A percentile compares a stretch with the other conserved stretches of the same genome.
These are phyloP conservation scores for Physcomitrium patens DNA, from an alignment of 225 moss, liverwort and hornwort species.

Conservation along the genomic window DNA sequence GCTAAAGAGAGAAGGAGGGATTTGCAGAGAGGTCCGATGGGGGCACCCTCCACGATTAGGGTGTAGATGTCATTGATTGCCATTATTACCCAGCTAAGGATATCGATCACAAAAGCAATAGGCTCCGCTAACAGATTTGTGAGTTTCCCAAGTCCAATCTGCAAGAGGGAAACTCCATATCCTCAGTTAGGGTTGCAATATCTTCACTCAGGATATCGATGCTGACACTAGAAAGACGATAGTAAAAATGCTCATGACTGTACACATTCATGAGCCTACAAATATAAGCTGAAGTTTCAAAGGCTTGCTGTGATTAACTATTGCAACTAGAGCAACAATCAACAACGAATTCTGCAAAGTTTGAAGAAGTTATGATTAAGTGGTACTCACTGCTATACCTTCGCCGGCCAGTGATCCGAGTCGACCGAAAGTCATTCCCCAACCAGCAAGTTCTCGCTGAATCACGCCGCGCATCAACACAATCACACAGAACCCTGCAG, in stretches of 20 bases:
- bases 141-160: conserved; percentile 49
- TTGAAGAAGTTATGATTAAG: not conserved
- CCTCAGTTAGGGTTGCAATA: not conserved
- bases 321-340: too few relatives aligned
- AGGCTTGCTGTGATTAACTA: too few relatives aligned
- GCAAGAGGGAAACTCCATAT: conserved; percentile 17
- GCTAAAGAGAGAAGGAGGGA: conserved; percentile 49
- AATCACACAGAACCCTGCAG: conserved; percentile 47
- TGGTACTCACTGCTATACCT: conserved; percentile 47
- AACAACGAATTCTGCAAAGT: not conserved
- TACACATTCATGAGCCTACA: too few relatives aligned
- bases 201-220: not conserved
- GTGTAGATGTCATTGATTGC: conserved; percentile 39
- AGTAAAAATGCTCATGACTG: too few relatives aligned
- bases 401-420: conserved; percentile 40
- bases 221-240: not conserved
- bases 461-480: conserved; percentile 55
- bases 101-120: conserved; percentile 38
- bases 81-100: conserved; percentile 44
- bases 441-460: conserved; percentile 40
- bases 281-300: too few relatives aligned
- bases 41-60: conserved; percentile 48
- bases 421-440: conserved; percentile 44
- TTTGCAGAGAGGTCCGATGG: conserved; percentile 37
- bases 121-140: conserved; percentile 50